Evolutionary conservation across 2,329 filamentous ascomycete species (phyloP).

Genomic region (Raffaelea arxii): DNA sequence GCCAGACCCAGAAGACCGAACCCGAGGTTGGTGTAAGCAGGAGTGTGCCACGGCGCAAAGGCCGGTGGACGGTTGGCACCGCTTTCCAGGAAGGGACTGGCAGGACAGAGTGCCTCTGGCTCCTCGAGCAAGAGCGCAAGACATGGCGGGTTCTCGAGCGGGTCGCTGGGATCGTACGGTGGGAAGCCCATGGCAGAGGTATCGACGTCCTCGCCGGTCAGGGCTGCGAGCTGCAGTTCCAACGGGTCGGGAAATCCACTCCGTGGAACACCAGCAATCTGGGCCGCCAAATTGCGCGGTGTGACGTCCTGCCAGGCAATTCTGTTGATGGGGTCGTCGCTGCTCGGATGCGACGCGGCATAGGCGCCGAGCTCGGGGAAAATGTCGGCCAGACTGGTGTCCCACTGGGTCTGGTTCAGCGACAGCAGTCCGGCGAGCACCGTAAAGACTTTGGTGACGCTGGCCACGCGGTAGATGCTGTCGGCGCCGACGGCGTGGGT

Average conservation of each 20-base stretch:
- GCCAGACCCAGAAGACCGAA: conserved; percentile 34
- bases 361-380: conserved; percentile 10
- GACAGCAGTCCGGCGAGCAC: conserved; percentile 20
- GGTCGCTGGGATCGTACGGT: not conserved
- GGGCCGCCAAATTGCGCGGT: conserved; percentile 15
- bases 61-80: conserved; percentile 22
- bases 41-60: conserved; percentile 31
- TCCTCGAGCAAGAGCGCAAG: not conserved
- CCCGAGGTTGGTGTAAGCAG: conserved; percentile 38
- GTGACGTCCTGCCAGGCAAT: conserved; percentile 20
- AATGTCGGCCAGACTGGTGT: conserved; percentile 3
- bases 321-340: conserved; percentile 19
- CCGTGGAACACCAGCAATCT: conserved; percentile 15
- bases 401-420: conserved; percentile 3
- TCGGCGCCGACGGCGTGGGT: conserved; percentile 18
- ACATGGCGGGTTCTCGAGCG: conserved; percentile 7
- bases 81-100: conserved; percentile 1
- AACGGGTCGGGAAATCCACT: conserved; percentile 9
- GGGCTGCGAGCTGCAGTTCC: not conserved
- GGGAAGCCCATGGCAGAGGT: conserved; percentile 6
- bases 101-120: conserved; percentile 1
- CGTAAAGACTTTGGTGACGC: conserved; percentile 25
- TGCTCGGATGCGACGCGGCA: conserved; percentile 4
- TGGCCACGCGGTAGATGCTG: conserved; percentile 27
- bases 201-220: not conserved